Evolutionary conservation across 176 grass and related monocot species (phyloP), one percentile per base, ranked within the genome.

Genomic region (Olyra latifolia): DNA sequence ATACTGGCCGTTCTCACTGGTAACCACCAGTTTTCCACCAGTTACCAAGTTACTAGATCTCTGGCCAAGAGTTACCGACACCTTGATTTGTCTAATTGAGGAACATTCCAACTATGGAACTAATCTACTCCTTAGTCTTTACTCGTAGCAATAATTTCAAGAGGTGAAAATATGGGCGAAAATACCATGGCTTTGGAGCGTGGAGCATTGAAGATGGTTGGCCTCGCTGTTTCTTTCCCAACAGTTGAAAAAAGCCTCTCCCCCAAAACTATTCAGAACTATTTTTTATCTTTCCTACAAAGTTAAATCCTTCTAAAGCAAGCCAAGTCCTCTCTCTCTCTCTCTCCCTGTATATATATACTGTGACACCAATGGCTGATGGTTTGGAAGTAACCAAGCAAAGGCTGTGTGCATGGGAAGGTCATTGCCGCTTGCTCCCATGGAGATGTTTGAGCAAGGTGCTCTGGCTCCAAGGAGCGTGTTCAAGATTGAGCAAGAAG

Each of bases 201-300:
- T n/a, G 27, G 35, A 38, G 32, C 38, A 54, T 48, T 29, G 5
- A 52, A 65, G 64, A 53, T 62, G 71, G 62, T 35, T 45, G 24
- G 67, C 35, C 55, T 39, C 64, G 53, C 44, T 41, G 55, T 82
- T 90, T 88, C 72, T 79, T 86, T 58, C 72, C 60, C 61, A 85
- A 70, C 59, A 77, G 77, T 86, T 79, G 90, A 86, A 89, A 89
- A 71, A 56, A 71, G 83, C 82, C 40, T 29, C 15, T 54, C 77
- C 62, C 62, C 78, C 60, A 74, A 63, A 74, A 63, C 84, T 63
- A 48, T 69, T 76, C 63, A 48, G 27, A 84, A 66, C 49, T 61
- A 65, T 80, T 80, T 57, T 57, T 30, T 79, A 13, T 40, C 27
- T 78, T 76, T 47, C 71, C 58, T 87, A 66, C 32, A 69, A 42